These are phyloP conservation scores for Cercospora zeae-maydis DNA, from an alignment of 2,329 filamentous ascomycete species.

Conservation along the genomic window DNA sequence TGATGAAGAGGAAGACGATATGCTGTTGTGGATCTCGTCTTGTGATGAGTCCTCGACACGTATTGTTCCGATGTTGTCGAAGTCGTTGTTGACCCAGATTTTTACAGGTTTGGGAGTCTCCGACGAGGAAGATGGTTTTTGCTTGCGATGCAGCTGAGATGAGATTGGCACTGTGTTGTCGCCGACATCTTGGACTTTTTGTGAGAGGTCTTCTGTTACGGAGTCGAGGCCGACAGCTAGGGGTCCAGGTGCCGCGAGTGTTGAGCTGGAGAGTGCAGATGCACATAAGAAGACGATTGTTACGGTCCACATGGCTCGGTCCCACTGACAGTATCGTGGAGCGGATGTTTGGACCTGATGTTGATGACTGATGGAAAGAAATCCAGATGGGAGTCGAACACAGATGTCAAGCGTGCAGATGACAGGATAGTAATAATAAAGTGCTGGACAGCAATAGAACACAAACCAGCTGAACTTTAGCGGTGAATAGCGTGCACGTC, in stretches of 20 bases:
- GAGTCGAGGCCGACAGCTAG: conserved; percentile 1
- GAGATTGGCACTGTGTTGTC: not conserved
- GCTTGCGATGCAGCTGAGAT: not conserved
- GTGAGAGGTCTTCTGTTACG: conserved; percentile 1
- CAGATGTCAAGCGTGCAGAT: not conserved
- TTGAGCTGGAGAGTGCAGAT: not conserved
- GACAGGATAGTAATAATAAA: no score
- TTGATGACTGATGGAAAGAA: not conserved
- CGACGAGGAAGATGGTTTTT: not conserved
- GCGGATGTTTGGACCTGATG: not conserved
- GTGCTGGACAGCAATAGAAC: no score
- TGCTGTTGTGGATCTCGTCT: not conserved
- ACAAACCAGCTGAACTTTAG: not conserved
- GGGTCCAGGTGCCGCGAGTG: not conserved
- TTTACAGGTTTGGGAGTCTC: not conserved
- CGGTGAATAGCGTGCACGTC: not conserved
- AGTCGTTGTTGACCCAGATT: conserved; percentile 16
- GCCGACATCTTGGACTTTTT: not conserved
- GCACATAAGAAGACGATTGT: conserved; percentile 2
- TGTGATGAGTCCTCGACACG: not conserved
- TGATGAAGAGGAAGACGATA: not conserved
- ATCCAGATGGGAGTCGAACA: no score
- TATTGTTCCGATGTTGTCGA: conserved; percentile 10
- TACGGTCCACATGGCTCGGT: not conserved
- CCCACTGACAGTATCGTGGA: no score